These are phyloP conservation scores for Xylaria sp. DNA, from an alignment of 2,329 filamentous ascomycete genomes.

Conservation along the genomic window DNA sequence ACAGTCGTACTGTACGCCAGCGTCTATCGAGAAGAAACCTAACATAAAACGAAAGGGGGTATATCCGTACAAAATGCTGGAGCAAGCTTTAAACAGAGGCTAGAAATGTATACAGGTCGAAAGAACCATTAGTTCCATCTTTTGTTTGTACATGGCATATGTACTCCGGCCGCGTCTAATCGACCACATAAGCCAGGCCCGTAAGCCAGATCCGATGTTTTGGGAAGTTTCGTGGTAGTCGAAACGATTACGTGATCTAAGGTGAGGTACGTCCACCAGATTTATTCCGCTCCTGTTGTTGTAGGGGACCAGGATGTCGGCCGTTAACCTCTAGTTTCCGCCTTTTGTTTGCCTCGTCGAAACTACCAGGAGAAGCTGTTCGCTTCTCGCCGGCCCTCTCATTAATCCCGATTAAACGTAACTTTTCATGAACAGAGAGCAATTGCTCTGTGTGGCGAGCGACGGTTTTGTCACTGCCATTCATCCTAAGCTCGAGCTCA, in stretches of 20 bases:
- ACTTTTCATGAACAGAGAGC: not conserved
- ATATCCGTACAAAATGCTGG: conserved; percentile 16
- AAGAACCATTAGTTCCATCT: not conserved
- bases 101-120: conserved; percentile 9
- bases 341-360: conserved; percentile 34
- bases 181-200: not conserved
- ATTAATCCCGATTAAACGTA: not conserved
- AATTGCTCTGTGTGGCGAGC: conserved; percentile 3
- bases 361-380: conserved; percentile 21
- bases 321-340: conserved; percentile 36
- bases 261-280: not conserved
- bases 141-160: conserved; percentile 6
- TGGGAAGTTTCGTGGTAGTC: not conserved
- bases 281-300: conserved; percentile 17
- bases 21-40: not conserved
- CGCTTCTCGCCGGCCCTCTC: conserved; percentile 26
- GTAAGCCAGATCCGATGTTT: not conserved
- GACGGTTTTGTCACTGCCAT: conserved; percentile 2
- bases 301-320: conserved; percentile 35
- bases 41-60: conserved; percentile 27
- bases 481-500: conserved; percentile 21
- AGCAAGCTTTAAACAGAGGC: not conserved
- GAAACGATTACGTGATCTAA: not conserved
- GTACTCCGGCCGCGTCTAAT: not conserved
- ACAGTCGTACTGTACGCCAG: not conserved